Conservation (phyloP, 495 filamentous ascomycete genomes). For the Ramalina intermedia region DNA sequence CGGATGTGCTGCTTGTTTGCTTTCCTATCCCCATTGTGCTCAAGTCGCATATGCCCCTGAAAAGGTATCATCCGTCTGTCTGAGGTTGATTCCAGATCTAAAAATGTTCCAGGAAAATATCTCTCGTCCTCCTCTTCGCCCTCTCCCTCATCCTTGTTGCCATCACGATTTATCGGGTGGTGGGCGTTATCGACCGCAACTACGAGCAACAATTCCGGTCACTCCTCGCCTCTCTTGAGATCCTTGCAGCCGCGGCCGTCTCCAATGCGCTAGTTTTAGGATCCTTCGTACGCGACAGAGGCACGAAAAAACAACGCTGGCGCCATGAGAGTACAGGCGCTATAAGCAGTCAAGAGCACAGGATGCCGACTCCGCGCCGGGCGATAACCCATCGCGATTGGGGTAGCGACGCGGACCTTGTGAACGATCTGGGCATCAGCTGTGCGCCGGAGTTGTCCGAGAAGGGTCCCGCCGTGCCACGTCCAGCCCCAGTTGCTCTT, state of each 20-base stretch:
- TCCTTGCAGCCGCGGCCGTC: slow-evolving; percentile 60
- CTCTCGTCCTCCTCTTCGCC: slow-evolving; percentile 60
- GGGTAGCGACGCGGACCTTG: slow-evolving; percentile 75
- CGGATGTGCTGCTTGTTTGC: slow-evolving; percentile 70
- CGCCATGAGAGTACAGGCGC: slow-evolving; percentile 35
- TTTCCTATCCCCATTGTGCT: slow-evolving; percentile 84
- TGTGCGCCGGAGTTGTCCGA: slow-evolving; percentile 43
- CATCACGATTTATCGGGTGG: slow-evolving; percentile 64
- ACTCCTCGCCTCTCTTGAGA: slow-evolving; percentile 62
- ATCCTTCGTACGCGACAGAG: slow-evolving; percentile 66
- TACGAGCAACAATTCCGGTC: slow-evolving; percentile 63
- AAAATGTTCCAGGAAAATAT: slow-evolving; percentile 32
- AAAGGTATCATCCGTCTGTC: slow-evolving; percentile 23
- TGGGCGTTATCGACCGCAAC: slow-evolving; percentile 45
- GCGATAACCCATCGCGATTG: slow-evolving; percentile 47
- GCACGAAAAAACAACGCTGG: slow-evolving; percentile 65
- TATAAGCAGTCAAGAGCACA: slow-evolving; percentile 36
- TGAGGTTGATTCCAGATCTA: background rate
- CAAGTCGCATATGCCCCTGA: slow-evolving; percentile 50
- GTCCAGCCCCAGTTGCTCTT: slow-evolving; percentile 28
- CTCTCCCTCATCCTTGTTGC: slow-evolving; percentile 64
- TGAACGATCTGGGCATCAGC: slow-evolving; percentile 53
- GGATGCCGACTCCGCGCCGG: slow-evolving; percentile 28
- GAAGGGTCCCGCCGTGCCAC: slow-evolving; percentile 18
- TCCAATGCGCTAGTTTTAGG: slow-evolving; percentile 69